A percentile compares a stretch with the other conserved stretches of the same genome.
These are phyloP conservation scores for Echeveria elegans DNA, from an alignment of 164 flowering plant genomes.

Conservation along the genomic window DNA sequence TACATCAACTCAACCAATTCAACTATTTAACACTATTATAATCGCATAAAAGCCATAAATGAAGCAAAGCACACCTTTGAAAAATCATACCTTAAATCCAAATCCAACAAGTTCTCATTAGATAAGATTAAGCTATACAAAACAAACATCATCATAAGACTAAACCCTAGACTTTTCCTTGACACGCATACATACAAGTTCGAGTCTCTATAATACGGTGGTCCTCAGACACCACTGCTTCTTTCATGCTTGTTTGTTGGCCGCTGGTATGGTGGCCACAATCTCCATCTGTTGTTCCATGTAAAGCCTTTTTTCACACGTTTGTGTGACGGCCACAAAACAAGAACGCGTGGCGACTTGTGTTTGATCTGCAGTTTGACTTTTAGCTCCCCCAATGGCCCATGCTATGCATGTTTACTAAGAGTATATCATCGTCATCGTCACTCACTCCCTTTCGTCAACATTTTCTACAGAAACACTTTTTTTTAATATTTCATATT, in stretches of 20 bases:
- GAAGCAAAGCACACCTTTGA: background rate
- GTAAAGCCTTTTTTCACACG: background rate
- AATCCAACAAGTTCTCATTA: background rate
- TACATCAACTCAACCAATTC: no score
- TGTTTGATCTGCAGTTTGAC: background rate
- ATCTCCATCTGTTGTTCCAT: background rate
- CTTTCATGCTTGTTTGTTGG: background rate
- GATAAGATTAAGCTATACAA: background rate
- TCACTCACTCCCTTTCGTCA: background rate
- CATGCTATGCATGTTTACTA: no score
- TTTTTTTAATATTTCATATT: no score
- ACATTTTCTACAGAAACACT: background rate
- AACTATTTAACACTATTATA: no score
- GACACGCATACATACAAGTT: background rate
- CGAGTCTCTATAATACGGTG: background rate
- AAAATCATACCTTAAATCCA: background rate
- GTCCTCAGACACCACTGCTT: background rate
- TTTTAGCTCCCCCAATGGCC: no score
- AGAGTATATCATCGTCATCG: no score
- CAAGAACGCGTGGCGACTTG: background rate
- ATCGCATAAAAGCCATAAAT: background rate
- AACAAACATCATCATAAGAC: background rate
- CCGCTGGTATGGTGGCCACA: background rate
- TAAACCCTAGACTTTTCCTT: background rate
- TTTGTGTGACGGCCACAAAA: background rate